Evolutionary conservation across 2,329 filamentous ascomycete species (phyloP).

Genomic region (Sclerotinia minor): DNA sequence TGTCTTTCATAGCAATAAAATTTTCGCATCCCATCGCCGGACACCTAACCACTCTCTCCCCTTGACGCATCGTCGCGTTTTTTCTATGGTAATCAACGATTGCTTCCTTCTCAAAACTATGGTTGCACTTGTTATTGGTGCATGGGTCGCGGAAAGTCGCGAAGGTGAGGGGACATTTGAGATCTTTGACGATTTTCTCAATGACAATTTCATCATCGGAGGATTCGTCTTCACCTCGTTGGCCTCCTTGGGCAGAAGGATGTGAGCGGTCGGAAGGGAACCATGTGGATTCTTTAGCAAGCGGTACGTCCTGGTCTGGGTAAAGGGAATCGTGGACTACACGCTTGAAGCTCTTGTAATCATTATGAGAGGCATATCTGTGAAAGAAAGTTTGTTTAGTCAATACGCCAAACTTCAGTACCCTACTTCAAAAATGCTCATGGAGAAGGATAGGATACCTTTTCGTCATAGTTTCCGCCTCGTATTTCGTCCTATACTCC

Average conservation of each 20-base stretch:
- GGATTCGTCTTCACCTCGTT: slow-evolving; percentile 39
- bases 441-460: slow-evolving; percentile 40
- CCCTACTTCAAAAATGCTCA: background rate
- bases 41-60: slow-evolving; percentile 50
- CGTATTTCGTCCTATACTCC: slow-evolving; percentile 43
- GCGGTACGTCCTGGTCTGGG: slow-evolving; percentile 50
- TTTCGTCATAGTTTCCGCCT: slow-evolving; percentile 44
- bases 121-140: slow-evolving; percentile 66
- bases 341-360: slow-evolving; percentile 61
- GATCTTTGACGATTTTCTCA: slow-evolving; percentile 60
- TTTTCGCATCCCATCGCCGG: slow-evolving; percentile 64
- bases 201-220: slow-evolving; percentile 70
- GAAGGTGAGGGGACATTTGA: slow-evolving; percentile 70
- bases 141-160: slow-evolving; percentile 64
- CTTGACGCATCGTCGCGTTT: slow-evolving; percentile 21
- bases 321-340: slow-evolving; percentile 61
- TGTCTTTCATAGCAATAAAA: slow-evolving; percentile 53
- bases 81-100: slow-evolving; percentile 52
- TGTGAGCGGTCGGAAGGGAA: slow-evolving; percentile 47
- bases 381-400: slow-evolving; percentile 20
- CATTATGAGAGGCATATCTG: slow-evolving; percentile 59
- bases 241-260: background rate
- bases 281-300: slow-evolving; percentile 62
- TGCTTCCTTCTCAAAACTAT: slow-evolving; percentile 68
- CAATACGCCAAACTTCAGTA: background rate